These are phyloP conservation scores for Mucor irregularis DNA, from an alignment of 371 early-diverging fungal species.

Conservation along the genomic window DNA sequence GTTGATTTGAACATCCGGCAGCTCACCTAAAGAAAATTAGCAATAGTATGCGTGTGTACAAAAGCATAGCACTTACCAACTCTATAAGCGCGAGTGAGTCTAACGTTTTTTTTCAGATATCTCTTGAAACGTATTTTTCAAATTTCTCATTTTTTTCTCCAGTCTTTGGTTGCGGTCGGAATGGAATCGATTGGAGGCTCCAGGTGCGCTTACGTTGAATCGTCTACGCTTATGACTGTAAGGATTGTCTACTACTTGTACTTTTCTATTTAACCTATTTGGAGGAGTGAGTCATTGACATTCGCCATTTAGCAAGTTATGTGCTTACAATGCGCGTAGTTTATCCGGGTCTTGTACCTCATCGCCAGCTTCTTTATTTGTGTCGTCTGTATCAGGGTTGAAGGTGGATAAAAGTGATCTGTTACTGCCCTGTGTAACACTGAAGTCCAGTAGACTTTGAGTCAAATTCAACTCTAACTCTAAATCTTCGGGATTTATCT, in stretches of 20 bases:
- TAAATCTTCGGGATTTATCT: conserved; percentile 22
- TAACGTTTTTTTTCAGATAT: conserved; percentile 55
- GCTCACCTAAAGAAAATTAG: conserved; percentile 50
- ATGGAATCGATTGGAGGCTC: conserved; percentile 10
- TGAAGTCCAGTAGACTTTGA: conserved; percentile 55
- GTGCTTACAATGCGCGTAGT: not conserved
- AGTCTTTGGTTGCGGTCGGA: conserved; percentile 41
- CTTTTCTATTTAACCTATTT: too few species aligned
- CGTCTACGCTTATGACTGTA: conserved; percentile 10
- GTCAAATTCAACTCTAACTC: conserved; percentile 52
- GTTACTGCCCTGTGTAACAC: conserved; percentile 36
- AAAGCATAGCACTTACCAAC: conserved; percentile 27
- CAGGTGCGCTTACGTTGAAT: not conserved
- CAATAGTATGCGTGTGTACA: not conserved
- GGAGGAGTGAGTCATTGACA: too few species aligned
- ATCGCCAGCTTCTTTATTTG: not conserved
- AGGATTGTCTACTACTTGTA: not conserved
- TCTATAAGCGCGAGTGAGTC: conserved; percentile 65
- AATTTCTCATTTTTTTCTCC: conserved; percentile 12
- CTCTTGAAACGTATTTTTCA: conserved; percentile 38
- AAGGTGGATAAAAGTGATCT: conserved; percentile 19
- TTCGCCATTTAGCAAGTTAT: too few species aligned
- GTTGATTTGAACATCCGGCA: conserved; percentile 77
- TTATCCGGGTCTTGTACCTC: too few species aligned
- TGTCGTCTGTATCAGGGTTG: conserved; percentile 6